These are phyloP conservation scores for Neltuma alba DNA, from an alignment of 306 rosid species.

Conservation along the genomic window DNA sequence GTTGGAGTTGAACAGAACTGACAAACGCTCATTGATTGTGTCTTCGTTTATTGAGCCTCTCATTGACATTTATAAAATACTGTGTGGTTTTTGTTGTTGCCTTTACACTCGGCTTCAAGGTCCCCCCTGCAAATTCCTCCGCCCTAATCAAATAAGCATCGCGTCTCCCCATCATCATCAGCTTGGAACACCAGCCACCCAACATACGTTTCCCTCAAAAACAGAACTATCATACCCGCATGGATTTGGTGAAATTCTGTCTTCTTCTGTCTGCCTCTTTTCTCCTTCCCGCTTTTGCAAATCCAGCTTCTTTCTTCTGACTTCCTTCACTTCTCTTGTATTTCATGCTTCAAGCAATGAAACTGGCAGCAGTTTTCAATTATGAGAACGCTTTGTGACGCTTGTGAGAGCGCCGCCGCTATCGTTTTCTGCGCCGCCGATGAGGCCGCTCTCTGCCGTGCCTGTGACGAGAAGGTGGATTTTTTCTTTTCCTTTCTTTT, in stretches of 20 bases:
- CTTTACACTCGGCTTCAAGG: neutral
- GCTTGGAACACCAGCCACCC: neutral
- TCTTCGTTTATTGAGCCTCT: neutral
- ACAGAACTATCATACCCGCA: slow-evolving; percentile 31
- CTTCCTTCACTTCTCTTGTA: slow-evolving; percentile 14
- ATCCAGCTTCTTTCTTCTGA: slow-evolving; percentile 9
- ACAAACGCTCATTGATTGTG: slow-evolving; percentile 32
- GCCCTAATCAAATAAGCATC: neutral
- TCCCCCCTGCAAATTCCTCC: neutral
- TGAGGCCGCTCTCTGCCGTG: slow-evolving; percentile 93
- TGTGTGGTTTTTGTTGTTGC: slow-evolving; percentile 3
- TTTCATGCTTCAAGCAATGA: slow-evolving; percentile 50
- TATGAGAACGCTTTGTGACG: slow-evolving; percentile 97
- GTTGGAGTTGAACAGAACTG: slow-evolving; percentile 28
- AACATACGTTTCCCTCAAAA: slow-evolving; percentile 5
- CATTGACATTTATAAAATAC: too few relatives aligned
- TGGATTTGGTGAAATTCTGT: slow-evolving; percentile 41
- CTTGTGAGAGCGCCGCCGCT: slow-evolving; percentile 96
- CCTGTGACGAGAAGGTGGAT: slow-evolving; percentile 84
- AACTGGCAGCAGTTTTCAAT: slow-evolving; percentile 44
- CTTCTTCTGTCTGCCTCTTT: slow-evolving; percentile 29
- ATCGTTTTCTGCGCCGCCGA: slow-evolving; percentile 92
- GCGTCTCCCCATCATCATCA: slow-evolving; percentile 19
- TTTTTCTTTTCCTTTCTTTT: neutral
- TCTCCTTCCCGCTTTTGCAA: neutral